Percentiles rank a stretch among this genome's conserved stretches.
These are phyloP conservation scores for Rhodamnia rubescens DNA, from an alignment of 345 rosid genomes.

Conservation along the genomic window DNA sequence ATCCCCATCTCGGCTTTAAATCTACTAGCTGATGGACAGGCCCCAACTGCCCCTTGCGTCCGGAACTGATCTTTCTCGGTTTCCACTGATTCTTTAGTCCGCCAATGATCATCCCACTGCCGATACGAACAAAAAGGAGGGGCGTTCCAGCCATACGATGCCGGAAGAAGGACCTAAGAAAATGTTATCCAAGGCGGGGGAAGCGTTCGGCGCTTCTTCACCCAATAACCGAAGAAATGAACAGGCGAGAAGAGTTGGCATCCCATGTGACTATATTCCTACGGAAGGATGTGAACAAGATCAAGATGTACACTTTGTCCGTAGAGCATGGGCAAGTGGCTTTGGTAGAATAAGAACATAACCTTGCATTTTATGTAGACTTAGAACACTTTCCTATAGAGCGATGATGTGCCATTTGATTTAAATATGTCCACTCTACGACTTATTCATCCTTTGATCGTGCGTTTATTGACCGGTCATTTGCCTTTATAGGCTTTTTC, in stretches of 20 bases:
- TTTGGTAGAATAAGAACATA: neutral
- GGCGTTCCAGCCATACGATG: neutral
- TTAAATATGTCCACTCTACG: accelerated
- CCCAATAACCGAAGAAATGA: neutral
- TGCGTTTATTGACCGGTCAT: neutral
- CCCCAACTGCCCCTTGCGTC: neutral
- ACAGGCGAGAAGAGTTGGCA: neutral
- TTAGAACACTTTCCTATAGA: neutral
- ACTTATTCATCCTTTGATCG: neutral
- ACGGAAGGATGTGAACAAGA: neutral
- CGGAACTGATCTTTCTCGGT: neutral
- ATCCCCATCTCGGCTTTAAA: neutral
- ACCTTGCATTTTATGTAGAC: neutral
- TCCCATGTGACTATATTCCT: neutral
- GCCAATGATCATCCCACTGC: neutral
- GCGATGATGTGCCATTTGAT: accelerated
- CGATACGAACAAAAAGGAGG: neutral
- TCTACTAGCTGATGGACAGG: too few species aligned
- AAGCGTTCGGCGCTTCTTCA: neutral
- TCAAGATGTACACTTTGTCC: neutral
- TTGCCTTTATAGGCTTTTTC: neutral
- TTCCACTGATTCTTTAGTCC: neutral
- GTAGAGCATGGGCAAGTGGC: neutral
- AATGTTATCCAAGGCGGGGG: neutral
- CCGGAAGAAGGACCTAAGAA: neutral